Evolutionary conservation across 2,329 filamentous ascomycete genomes (phyloP).

Genomic region (Chalaropsis ovoidea): DNA sequence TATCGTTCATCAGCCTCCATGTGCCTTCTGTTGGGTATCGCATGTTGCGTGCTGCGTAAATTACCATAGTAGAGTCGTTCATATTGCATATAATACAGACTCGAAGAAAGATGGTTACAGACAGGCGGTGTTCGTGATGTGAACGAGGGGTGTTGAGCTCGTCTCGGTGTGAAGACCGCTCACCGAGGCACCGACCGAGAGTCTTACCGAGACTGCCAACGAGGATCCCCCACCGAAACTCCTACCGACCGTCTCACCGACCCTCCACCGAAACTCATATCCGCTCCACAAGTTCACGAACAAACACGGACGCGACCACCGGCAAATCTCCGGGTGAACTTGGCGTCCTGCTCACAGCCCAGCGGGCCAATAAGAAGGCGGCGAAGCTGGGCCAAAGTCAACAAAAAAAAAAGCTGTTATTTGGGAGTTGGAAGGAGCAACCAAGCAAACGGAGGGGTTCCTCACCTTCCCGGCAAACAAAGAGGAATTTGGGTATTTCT

Average conservation of each 20-base stretch:
- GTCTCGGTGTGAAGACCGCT: background rate
- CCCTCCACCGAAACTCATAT: too few species aligned
- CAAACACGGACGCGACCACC: background rate
- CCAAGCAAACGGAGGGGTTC: background rate
- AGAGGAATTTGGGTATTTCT: background rate
- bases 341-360: background rate
- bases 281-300: background rate
- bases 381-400: background rate
- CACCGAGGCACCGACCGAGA: background rate
- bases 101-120: background rate
- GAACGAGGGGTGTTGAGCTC: background rate
- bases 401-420: background rate
- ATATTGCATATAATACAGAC: background rate
- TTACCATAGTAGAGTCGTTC: background rate
- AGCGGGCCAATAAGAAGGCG: background rate
- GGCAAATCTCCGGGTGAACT: background rate
- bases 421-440: constrained; percentile 3
- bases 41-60: background rate
- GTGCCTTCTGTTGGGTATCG: too few species aligned
- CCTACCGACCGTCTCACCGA: too few species aligned
- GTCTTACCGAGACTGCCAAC: too few species aligned
- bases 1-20: background rate
- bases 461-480: background rate
- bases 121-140: too few species aligned
- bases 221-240: too few species aligned